Conservation (phyloP, 306 rosid genomes). For the Glycyrrhiza uralensis region DNA sequence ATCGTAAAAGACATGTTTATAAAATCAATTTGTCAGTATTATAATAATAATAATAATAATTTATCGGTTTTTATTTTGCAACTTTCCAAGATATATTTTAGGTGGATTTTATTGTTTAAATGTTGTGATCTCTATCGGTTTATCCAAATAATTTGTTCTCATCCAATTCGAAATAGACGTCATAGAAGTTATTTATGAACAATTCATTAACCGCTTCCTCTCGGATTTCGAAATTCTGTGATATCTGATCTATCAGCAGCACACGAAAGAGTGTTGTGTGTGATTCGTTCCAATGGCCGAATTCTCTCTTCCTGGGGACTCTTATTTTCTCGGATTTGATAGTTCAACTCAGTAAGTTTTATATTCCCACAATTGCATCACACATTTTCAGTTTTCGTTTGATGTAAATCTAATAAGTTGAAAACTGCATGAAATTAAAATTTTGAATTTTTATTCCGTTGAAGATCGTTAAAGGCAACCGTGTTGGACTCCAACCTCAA, state of each 20-base stretch:
- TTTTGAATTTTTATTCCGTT: background rate
- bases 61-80: too few species aligned
- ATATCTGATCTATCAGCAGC: background rate
- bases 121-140: background rate
- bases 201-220: background rate
- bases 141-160: constrained; percentile 17
- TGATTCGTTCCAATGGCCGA: constrained; percentile 52
- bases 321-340: constrained; percentile 84
- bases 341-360: constrained; percentile 85
- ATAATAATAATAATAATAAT: too few species aligned
- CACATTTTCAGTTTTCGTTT: background rate
- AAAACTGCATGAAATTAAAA: constrained; percentile 17
- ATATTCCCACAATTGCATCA: constrained; percentile 1
- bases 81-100: too few species aligned
- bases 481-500: constrained; percentile 76
- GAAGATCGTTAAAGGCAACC: constrained; percentile 93
- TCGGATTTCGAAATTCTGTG: background rate
- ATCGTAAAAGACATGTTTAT: too few species aligned
- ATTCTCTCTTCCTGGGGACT: constrained; percentile 56
- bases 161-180: constrained; percentile 3
- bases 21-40: too few species aligned
- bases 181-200: background rate
- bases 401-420: background rate
- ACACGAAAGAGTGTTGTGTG: background rate
- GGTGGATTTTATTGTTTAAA: too few species aligned